Percentiles rank a stretch among this genome's conserved stretches.
These are phyloP conservation scores for Cucumis melo DNA, from an alignment of 306 rosid species.

Conservation along the genomic window DNA sequence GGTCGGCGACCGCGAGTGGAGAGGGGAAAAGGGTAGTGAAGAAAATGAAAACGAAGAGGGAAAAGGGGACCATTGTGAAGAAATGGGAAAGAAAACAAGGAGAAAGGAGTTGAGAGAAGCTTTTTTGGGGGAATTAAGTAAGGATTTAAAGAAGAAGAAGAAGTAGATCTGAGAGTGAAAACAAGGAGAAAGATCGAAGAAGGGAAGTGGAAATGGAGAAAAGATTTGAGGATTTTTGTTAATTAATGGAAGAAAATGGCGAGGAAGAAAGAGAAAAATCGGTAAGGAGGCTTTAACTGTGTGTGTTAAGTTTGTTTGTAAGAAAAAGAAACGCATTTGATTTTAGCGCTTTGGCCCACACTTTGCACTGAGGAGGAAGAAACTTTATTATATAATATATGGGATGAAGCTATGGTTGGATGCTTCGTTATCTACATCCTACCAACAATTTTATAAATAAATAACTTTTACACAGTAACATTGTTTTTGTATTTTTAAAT, in stretches of 20 bases:
- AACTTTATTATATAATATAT: no score
- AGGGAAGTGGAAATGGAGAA: neutral
- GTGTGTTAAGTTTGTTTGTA: neutral
- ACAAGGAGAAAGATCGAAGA: conserved; percentile 1
- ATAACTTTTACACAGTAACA: no score
- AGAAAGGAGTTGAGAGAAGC: neutral
- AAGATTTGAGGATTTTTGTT: neutral
- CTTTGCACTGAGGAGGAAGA: neutral
- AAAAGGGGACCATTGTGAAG: conserved; percentile 15
- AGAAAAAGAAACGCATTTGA: neutral
- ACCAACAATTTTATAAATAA: no score
- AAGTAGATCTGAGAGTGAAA: conserved; percentile 1
- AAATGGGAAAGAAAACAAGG: neutral
- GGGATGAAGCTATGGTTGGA: no score
- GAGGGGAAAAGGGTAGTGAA: conserved; percentile 1
- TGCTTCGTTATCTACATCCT: no score
- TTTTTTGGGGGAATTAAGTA: neutral
- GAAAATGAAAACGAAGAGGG: conserved; percentile 11
- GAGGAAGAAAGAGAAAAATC: neutral
- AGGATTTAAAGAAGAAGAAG: neutral
- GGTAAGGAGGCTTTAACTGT: neutral
- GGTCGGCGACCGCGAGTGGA: conserved; percentile 8
- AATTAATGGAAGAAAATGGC: neutral
- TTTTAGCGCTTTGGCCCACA: neutral
- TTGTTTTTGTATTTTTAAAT: no score